Conservation (phyloP, 2,329 filamentous ascomycete genomes). For the Phialophora expanda region DNA sequence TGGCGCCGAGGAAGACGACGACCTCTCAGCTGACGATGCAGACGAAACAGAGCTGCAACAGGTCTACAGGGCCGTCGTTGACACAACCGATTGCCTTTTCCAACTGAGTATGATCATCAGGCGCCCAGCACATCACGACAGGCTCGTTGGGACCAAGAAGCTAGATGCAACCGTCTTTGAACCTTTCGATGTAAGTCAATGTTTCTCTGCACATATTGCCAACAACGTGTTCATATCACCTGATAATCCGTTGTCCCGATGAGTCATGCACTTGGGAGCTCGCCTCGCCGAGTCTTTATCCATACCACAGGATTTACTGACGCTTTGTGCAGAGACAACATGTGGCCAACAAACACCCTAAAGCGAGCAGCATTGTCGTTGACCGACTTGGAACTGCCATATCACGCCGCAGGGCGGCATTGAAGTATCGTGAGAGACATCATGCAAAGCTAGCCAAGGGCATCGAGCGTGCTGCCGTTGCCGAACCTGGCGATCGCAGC, state of each 20-base stretch:
- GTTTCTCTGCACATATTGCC: not conserved
- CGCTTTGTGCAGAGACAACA: constrained; percentile 34
- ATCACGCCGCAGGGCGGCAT: constrained; percentile 45
- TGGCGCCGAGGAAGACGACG: not conserved
- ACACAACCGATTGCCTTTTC: constrained; percentile 45
- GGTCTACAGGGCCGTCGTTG: constrained; percentile 34
- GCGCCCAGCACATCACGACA: constrained; percentile 47
- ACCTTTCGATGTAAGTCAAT: constrained; percentile 35
- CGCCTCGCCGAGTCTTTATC: not conserved
- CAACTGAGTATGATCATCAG: constrained; percentile 48
- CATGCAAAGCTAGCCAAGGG: constrained; percentile 43
- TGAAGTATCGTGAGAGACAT: constrained; percentile 49
- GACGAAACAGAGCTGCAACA: constrained; percentile 34
- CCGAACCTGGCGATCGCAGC: not conserved
- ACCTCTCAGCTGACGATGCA: constrained; percentile 5
- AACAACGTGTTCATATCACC: not conserved
- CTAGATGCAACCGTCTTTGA: constrained; percentile 41
- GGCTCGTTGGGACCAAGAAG: constrained; percentile 33
- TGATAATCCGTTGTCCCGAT: not conserved
- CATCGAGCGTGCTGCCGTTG: constrained; percentile 27
- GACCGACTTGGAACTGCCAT: constrained; percentile 45
- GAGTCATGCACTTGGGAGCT: not conserved
- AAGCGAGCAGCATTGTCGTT: constrained; percentile 27
- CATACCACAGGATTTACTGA: not conserved
- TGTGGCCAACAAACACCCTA: constrained; percentile 44